A percentile compares a stretch with the other conserved stretches of the same genome.
Conservation (phyloP, 805 yeast species). For the Candida parachauliodes region DNA sequence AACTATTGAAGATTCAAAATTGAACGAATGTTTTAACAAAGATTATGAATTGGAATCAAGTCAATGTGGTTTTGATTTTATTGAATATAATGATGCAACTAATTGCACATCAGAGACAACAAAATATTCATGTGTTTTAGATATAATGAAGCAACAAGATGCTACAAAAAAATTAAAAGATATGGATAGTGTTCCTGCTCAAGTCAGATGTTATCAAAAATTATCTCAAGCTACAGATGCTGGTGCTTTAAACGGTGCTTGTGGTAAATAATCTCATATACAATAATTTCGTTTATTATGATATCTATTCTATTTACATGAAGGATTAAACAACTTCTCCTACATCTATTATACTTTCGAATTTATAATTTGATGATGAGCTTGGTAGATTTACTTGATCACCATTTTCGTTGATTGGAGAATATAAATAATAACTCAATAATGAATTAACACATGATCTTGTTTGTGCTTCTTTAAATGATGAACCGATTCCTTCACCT, state of each 20-base stretch:
- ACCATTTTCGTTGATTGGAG: constrained; percentile 57
- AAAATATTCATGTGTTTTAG: constrained; percentile 12
- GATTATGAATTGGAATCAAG: constrained; percentile 9
- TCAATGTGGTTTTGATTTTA: constrained; percentile 12
- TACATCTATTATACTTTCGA: constrained; percentile 38
- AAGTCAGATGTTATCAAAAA: constrained; percentile 11
- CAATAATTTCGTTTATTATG: not conserved
- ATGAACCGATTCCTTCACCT: constrained; percentile 93
- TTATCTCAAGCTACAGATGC: constrained; percentile 7
- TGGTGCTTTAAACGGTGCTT: constrained; percentile 10
- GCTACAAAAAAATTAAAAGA: constrained; percentile 9
- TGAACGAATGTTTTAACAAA: constrained; percentile 9
- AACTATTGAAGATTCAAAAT: constrained; percentile 7
- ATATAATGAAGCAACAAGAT: constrained; percentile 9
- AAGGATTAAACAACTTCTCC: constrained; percentile 35
- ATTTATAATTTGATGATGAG: constrained; percentile 26
- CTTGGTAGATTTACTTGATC: constrained; percentile 54
- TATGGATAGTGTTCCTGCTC: constrained; percentile 12
- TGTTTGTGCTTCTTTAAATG: constrained; percentile 85
- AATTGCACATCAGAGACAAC: constrained; percentile 9
- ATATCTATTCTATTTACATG: constrained; percentile 1
- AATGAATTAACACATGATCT: constrained; percentile 89
- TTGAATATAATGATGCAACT: constrained; percentile 9
- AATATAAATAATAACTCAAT: constrained; percentile 87
- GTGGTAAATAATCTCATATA: constrained; percentile 6